Percentiles rank a stretch among this genome's conserved stretches.
Evolutionary conservation across 2,329 filamentous ascomycete genomes (phyloP).

Genomic region (Thermothelomyces thermophilus): DNA sequence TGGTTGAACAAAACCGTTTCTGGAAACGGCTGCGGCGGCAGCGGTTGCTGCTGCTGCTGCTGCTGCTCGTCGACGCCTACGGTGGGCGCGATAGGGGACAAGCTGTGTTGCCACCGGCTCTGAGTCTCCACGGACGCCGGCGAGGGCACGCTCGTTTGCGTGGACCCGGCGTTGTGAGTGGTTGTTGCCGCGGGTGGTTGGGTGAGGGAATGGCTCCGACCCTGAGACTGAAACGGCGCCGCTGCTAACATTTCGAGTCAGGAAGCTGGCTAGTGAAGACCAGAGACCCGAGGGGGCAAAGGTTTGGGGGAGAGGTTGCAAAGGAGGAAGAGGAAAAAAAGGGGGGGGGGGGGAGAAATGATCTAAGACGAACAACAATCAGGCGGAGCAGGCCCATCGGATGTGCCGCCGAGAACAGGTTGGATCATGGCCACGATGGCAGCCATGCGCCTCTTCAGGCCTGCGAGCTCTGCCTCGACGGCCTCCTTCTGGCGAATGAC

Average conservation of each 20-base stretch:
- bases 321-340: too few relatives aligned
- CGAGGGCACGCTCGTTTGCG: constrained; percentile 17
- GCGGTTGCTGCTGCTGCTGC: background rate
- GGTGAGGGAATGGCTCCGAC: constrained; percentile 24
- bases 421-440: constrained; percentile 59
- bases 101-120: constrained; percentile 17
- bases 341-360: background rate
- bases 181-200: constrained; percentile 20
- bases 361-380: background rate
- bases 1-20: constrained; percentile 35
- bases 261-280: background rate
- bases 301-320: too few relatives aligned
- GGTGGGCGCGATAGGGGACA: constrained; percentile 12
- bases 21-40: constrained; percentile 20
- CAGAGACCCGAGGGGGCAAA: too few relatives aligned
- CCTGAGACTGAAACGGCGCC: constrained; percentile 29
- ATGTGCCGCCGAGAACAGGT: constrained; percentile 41
- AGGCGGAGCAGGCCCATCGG: constrained; percentile 18
- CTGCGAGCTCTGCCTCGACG: constrained; percentile 71
- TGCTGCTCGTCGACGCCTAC: constrained; percentile 10
- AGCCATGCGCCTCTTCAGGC: constrained; percentile 63
- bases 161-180: constrained; percentile 6
- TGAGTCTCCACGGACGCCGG: constrained; percentile 16
- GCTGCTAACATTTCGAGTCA: constrained; percentile 10
- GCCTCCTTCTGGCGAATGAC: constrained; percentile 69